Base-by-base conservation (phyloP, 2,329 filamentous ascomycete species). In the Penicillium sp. region DNA sequence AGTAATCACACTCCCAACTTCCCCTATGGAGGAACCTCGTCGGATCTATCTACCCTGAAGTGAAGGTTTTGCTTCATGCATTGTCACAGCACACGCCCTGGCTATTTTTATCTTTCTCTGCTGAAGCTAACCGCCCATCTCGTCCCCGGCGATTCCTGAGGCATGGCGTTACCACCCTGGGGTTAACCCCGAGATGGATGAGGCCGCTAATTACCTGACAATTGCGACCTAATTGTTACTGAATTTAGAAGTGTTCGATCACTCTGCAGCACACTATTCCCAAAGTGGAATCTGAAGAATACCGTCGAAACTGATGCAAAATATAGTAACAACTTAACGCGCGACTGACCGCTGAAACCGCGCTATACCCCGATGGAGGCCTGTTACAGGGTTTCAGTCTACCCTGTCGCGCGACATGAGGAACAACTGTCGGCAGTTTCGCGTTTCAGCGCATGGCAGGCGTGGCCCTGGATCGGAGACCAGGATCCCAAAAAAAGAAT, bases 301-400 rank as follows among this genome's bases (percentile, higher is more conserved):
- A 44, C 40, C 31, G 44, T 49, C 53, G 57, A 56, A 56, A 58
- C 59, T 62, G 62, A 65, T 71, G 72, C 71, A 70, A 72, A 72
- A 68, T 72, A 71, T 74, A 75, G 72, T 62, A 73, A 71, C 71
- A 68, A 51, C 57, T 73, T 73, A 62, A 71, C 72, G 71, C 72
- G 71, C 71, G 72, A 73, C 67, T 68, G 62, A 65, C 51, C 61
- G 55, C 58, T 72, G 69, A 73, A 73, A 72, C 69, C 25, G 61
- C 65, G 62, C 59, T 62, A 61, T 65, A 29, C 61, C 58, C 54
- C 26, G 52, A 49, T 22, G 14, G 59, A 55, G 31, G 11, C 33
- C 60, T 50, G 48, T 44, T 45, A 49, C 51, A 54, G 58, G 49
- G 66, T 67, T 64, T 71, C 66, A 63, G 53, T 51, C 35, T 58